Evolutionary conservation across 1,139 yeast species (phyloP), one percentile per base, ranked within the genome.

Genomic region (Geotrichum candidum): DNA sequence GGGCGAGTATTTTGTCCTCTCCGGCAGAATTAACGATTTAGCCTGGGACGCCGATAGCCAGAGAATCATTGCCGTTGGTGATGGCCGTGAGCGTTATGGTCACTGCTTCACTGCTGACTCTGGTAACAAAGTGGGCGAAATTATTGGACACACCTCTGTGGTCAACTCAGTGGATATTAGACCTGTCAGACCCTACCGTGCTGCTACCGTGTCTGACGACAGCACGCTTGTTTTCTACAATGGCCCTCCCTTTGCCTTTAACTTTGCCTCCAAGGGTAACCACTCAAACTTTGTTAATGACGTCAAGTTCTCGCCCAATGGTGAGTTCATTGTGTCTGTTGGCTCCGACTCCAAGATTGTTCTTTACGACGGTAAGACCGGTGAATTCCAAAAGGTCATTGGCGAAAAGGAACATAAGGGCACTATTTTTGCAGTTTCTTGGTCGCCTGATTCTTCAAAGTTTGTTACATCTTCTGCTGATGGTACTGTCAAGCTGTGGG

Each of bases 41-140:
- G 86, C 92, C 1, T 95, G 98, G 99, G 99, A 95, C 73, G 87
- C 88, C 25, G 99, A 95, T 70, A 84, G 86, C 58, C 79, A 86
- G 63, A 81, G 99, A 66, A 77, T 95, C 61, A 89, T 95, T 72
- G 97, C 97, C 1, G 98, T 92, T 11, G 99, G 99, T 60, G 88
- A 89, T 69, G 98, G 99, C 57, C 87, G 88, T 69, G 97, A 92
- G 69, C 82, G 88, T 66, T 91, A 84, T 71, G 99, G 98, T 2
- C 97, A 89, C 69, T 92, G 96, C 65, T 90, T 94, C 71, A 84
- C 96, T 6, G 88, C 89, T 82, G 99, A 94, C 72, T 82, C 96
- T 0, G 99, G 99, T 62, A 94, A 94, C 74, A 84, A 97, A 11
- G 86, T 94, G 55, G 99, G 99, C 60, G 98, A 94, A 73, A 87